Conservation (phyloP, 164 flowering plant genomes). For the Malania oleifera region DNA sequence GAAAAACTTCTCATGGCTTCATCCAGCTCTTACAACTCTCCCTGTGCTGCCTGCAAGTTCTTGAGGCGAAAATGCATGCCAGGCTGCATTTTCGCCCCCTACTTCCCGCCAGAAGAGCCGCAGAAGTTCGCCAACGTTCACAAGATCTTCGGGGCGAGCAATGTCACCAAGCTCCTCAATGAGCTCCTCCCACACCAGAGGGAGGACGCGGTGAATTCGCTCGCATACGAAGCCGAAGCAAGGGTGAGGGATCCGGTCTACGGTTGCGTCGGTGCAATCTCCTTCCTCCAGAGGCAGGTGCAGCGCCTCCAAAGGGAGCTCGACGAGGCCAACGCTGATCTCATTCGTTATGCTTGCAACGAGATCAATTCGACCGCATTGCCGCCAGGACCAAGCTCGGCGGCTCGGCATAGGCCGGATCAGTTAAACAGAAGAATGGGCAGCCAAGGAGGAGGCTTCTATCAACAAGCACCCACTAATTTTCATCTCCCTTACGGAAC, state of each 20-base stretch:
- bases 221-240: constrained; percentile 76
- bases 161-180: constrained; percentile 67
- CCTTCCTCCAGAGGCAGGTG: constrained; percentile 61
- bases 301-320: constrained; percentile 66
- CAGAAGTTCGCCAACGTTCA: constrained; percentile 69
- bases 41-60: constrained; percentile 90
- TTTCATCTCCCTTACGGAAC: constrained; percentile 26
- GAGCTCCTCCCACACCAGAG: constrained; percentile 71
- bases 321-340: constrained; percentile 57
- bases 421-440: constrained; percentile 21
- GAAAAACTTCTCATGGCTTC: constrained; percentile 32
- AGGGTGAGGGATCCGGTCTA: constrained; percentile 68
- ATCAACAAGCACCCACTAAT: constrained; percentile 18
- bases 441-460: constrained; percentile 20
- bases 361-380: constrained; percentile 29
- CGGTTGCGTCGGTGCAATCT: constrained; percentile 73
- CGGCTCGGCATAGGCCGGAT: constrained; percentile 18
- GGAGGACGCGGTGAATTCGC: constrained; percentile 71
- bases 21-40: constrained; percentile 61
- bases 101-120: constrained; percentile 77
- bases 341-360: constrained; percentile 49
- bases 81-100: constrained; percentile 69
- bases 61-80: constrained; percentile 67
- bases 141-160: constrained; percentile 79
- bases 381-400: constrained; percentile 2